Base-by-base conservation (phyloP, 257 asterid genomes). In the Oldenlandia corymbosa region DNA sequence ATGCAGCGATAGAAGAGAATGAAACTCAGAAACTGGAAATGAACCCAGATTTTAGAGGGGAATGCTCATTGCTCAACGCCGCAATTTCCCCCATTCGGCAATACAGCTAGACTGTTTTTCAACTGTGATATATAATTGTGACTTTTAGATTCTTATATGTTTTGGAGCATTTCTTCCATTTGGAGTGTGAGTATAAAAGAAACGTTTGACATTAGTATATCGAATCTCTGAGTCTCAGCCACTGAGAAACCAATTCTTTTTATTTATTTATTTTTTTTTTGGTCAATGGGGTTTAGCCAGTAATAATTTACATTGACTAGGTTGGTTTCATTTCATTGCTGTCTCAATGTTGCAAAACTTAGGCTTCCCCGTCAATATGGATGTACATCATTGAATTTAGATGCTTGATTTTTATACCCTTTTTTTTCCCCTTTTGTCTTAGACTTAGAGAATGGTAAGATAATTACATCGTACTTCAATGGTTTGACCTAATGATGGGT, bases 61-160 rank as follows among this genome's bases (percentile, higher is more conserved):
- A n/a, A n/a, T n/a, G n/a, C n/a, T n/a, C 32, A 21, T 18, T 7
- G 42, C 23, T 37, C 18, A 28, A 17, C 0, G 52, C 48, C 64
- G 47, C 66, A 60, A 41, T 31, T 59, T 65, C 58, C 52, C 41
- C n/a, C n/a, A 39, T 31, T 52, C 47, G 21, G 21, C 10, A 49
- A 57, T 27, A 32, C 10, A 71, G 27, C 8, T 24, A 43, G 58
- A 61, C 11, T 21, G 24, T 53, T 30, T 60, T 26, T 59, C n/a
- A 42, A 51, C 67, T 68, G 68, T 69, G 74, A 47, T 12, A 62
- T 70, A 36, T 49, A 70, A 61, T 53, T 73, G 68, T 68, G 55
- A 61, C 59, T 64, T 50, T 36, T 47, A 42, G 31, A 64, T 62
- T 73, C 49, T 46, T 18, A 64, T 51, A 34, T 65, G 55, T 56